Conservation (phyloP, 139 green algal species). For the Zygnema cylindricum region DNA sequence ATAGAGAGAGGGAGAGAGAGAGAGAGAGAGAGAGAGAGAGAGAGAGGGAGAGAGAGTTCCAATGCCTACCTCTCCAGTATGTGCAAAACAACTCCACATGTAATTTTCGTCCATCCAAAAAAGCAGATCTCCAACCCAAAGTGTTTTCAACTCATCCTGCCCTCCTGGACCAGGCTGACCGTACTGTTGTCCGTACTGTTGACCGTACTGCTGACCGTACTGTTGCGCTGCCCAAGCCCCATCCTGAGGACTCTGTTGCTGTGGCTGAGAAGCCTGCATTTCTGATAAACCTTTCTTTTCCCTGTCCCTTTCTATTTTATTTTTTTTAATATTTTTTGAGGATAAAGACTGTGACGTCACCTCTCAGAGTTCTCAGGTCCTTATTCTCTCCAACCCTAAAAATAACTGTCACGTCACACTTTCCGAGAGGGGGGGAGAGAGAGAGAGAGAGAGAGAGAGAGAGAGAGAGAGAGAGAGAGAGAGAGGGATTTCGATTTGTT, state of each 20-base stretch:
- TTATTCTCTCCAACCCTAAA: too few species aligned
- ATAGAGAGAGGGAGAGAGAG: too few species aligned
- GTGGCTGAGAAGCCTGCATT: neutral
- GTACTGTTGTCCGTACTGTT: constrained; percentile 20
- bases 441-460: neutral
- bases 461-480: constrained; percentile 6
- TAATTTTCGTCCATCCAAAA: constrained; percentile 64
- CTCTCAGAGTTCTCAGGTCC: too few species aligned
- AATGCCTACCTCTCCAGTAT: constrained; percentile 47
- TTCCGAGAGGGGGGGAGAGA: neutral
- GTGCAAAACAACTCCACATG: constrained; percentile 55
- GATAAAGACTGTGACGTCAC: neutral
- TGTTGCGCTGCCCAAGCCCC: neutral
- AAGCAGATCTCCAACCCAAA: constrained; percentile 61
- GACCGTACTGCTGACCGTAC: constrained; percentile 23
- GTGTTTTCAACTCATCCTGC: constrained; percentile 54
- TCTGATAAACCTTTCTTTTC: too few species aligned
- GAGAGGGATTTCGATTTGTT: neutral
- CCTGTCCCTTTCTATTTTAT: too few species aligned
- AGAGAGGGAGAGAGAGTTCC: too few species aligned
- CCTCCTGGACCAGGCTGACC: constrained; percentile 16
- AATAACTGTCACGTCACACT: too few species aligned
- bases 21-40: too few species aligned
- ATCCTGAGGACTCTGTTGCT: neutral
- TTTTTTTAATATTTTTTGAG: neutral